A percentile compares a stretch with the other conserved stretches of the same genome.
Conservation (phyloP, 2,329 filamentous ascomycete species). For the Monilinia laxa region DNA sequence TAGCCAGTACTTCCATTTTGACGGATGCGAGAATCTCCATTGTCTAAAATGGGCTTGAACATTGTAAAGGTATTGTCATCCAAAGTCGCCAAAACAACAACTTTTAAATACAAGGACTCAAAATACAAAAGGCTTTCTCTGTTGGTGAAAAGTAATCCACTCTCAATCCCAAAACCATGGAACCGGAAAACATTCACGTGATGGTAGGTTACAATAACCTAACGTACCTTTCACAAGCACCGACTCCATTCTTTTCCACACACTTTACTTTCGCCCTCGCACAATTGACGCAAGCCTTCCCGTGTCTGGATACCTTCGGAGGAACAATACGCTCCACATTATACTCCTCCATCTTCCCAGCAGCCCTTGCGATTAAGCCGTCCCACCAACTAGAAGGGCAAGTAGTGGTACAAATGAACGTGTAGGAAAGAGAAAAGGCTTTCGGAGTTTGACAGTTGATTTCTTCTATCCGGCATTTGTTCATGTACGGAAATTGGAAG, state of each 20-base stretch:
- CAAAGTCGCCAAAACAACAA: background rate
- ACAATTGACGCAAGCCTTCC: slow-evolving; percentile 19
- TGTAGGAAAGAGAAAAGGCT: background rate
- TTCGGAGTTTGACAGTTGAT: background rate
- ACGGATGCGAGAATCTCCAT: background rate
- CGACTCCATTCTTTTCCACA: background rate
- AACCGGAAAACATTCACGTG: background rate
- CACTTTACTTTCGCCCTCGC: slow-evolving; percentile 21
- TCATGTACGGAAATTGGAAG: background rate
- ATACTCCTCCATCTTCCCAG: background rate
- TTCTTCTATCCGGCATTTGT: background rate
- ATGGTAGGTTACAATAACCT: background rate
- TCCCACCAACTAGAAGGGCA: background rate
- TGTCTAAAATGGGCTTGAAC: too few relatives aligned
- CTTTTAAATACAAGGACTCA: background rate
- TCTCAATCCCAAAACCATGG: background rate
- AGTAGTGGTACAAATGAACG: background rate
- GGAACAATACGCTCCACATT: background rate
- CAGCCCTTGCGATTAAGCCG: background rate
- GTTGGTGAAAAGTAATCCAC: too few relatives aligned
- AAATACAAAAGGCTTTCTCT: too few relatives aligned
- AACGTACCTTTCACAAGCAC: slow-evolving; percentile 21
- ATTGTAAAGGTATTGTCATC: background rate
- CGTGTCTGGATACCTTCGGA: slow-evolving; percentile 9
- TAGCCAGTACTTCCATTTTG: too few relatives aligned